These are phyloP conservation scores for Dactylellina drechsleri DNA, from an alignment of 2,329 filamentous ascomycete species.

Conservation along the genomic window DNA sequence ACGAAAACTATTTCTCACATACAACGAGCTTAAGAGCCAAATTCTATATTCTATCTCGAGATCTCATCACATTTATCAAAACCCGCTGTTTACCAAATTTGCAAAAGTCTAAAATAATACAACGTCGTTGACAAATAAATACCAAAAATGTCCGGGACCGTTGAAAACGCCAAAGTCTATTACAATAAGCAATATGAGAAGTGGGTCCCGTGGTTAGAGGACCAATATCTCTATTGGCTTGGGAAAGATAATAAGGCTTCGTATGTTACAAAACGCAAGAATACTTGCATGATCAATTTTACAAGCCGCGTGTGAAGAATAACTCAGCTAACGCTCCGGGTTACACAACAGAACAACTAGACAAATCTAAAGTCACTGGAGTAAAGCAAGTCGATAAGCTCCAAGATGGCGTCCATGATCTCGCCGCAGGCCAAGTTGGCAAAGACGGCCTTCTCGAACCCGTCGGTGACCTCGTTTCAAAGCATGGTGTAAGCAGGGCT, in stretches of 20 bases:
- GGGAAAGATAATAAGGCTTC: constrained; percentile 80
- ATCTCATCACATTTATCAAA: not conserved
- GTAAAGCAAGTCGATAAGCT: constrained; percentile 74
- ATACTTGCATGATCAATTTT: not conserved
- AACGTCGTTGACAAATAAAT: not conserved
- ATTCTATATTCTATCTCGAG: too few species aligned
- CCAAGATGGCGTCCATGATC: constrained; percentile 73
- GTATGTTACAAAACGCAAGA: constrained; percentile 74
- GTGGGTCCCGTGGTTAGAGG: constrained; percentile 82
- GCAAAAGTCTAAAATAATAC: not conserved
- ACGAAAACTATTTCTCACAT: too few species aligned
- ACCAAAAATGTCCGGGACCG: constrained; percentile 55
- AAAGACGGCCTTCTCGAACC: constrained; percentile 74
- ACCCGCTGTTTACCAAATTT: not conserved
- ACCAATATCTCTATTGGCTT: constrained; percentile 76
- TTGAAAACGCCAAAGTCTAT: constrained; percentile 71
- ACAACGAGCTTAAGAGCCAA: too few species aligned
- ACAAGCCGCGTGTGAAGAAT: constrained; percentile 1
- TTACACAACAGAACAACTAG: constrained; percentile 69
- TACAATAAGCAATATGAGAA: constrained; percentile 78
- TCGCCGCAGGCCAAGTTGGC: constrained; percentile 73
- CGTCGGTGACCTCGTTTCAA: constrained; percentile 71
- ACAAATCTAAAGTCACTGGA: constrained; percentile 76
- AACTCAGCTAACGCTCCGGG: constrained; percentile 18
- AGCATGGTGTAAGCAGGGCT: constrained; percentile 73